Evolutionary conservation across 805 yeast genomes (phyloP).

Genomic region (Peterozyma xylosa): DNA sequence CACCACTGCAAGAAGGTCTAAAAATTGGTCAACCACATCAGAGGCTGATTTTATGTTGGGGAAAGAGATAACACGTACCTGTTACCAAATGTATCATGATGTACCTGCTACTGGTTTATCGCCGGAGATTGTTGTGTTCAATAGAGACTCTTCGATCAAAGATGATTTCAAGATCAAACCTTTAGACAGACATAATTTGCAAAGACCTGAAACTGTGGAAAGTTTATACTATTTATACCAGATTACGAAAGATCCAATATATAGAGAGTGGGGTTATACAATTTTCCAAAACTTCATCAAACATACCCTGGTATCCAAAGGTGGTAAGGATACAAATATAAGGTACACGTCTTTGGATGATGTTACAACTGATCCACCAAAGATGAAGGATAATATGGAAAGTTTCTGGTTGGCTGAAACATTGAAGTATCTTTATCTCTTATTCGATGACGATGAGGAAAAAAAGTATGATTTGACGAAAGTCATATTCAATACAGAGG

Average conservation of each 20-base stretch:
- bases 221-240: conserved; percentile 74
- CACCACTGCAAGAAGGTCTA: conserved; percentile 41
- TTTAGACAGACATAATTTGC: conserved; percentile 74
- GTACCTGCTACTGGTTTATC: conserved; percentile 67
- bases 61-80: conserved; percentile 67
- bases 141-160: conserved; percentile 35
- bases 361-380: conserved; percentile 53
- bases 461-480: conserved; percentile 57
- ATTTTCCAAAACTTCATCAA: conserved; percentile 66
- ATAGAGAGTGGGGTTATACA: conserved; percentile 86
- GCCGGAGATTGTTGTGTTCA: conserved; percentile 87
- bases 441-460: conserved; percentile 61
- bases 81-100: conserved; percentile 78
- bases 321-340: conserved; percentile 35
- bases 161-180: conserved; percentile 64
- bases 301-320: conserved; percentile 43
- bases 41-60: conserved; percentile 65
- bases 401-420: conserved; percentile 95
- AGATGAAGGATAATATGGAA: conserved; percentile 66
- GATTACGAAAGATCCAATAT: conserved; percentile 71
- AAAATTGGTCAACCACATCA: conserved; percentile 48
- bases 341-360: conserved; percentile 59
- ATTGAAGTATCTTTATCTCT: conserved; percentile 71
- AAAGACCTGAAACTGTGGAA: conserved; percentile 92
- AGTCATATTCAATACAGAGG: conserved; percentile 85